A percentile compares a stretch with the other conserved stretches of the same genome.
phyloP scores from a whole-genome alignment of 441 rosid genomes.

The Arabidopsis lyrata region DNA sequence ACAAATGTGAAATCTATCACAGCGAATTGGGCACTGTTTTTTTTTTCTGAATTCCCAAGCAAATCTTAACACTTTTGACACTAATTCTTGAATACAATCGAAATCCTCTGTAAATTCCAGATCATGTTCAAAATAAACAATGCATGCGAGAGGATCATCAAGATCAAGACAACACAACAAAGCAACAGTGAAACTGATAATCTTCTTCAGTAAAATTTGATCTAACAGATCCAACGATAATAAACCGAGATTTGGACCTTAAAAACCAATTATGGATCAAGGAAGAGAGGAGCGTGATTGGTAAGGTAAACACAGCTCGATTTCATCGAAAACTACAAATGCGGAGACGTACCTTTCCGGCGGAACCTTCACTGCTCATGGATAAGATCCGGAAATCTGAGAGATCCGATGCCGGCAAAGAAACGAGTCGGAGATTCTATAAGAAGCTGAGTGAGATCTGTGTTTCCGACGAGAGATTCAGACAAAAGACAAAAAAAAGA shows the following conservation, averaged over 20 bases:
- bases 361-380: conserved; percentile 33
- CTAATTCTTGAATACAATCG: not conserved
- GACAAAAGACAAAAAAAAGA: conserved; percentile 11
- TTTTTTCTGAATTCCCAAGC: not conserved
- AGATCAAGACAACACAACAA: not conserved
- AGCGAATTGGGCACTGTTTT: not conserved
- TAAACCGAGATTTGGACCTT: conserved; percentile 15
- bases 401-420: conserved; percentile 24
- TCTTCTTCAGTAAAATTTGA: not conserved
- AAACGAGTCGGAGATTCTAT: conserved; percentile 18
- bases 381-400: conserved; percentile 3
- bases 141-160: conserved; percentile 33
- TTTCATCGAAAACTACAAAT: conserved; percentile 5
- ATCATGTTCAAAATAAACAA: conserved; percentile 19
- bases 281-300: not conserved
- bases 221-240: not conserved
- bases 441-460: conserved; percentile 35
- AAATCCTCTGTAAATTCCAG: not conserved
- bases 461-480: not conserved
- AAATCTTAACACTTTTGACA: not conserved
- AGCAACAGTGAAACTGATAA: not conserved
- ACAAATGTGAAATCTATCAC: not conserved
- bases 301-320: conserved; percentile 18
- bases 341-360: conserved; percentile 41
- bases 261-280: not conserved